Conservation (phyloP, 2,329 filamentous ascomycete genomes). For the Calonectria naviculata region DNA sequence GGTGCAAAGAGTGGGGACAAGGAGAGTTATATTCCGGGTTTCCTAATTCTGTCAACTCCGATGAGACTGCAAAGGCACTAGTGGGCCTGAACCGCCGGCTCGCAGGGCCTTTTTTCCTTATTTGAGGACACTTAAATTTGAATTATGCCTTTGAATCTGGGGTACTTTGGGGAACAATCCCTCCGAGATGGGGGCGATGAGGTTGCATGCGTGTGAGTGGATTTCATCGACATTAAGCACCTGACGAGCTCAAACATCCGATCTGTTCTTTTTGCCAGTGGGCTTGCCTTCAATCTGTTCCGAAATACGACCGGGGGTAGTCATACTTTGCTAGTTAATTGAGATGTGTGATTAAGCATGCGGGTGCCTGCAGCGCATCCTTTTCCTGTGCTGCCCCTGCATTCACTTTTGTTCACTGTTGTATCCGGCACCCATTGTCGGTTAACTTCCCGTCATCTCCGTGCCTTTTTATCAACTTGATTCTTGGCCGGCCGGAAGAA, state of each 20-base stretch:
- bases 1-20: not conserved
- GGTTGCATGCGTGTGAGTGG: constrained; percentile 18
- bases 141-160: constrained; percentile 24
- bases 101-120: constrained; percentile 1
- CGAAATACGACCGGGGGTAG: not conserved
- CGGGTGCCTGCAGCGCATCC: not conserved
- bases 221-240: not conserved
- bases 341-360: not conserved
- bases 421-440: not conserved
- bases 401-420: not conserved
- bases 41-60: constrained; percentile 7
- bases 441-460: constrained; percentile 19
- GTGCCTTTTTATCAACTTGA: not conserved
- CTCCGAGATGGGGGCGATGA: constrained; percentile 29
- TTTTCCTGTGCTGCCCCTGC: not conserved
- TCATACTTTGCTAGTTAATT: not conserved
- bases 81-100: constrained; percentile 4
- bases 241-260: not conserved
- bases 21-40: constrained; percentile 3
- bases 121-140: not conserved
- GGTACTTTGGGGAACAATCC: constrained; percentile 25
- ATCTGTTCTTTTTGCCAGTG: not conserved
- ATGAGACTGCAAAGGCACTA: not conserved
- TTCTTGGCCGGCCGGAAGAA: not conserved
- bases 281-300: not conserved